Base-by-base conservation (phyloP, 2,329 filamentous ascomycete species). In the Botryosphaeria dothidea region DNA sequence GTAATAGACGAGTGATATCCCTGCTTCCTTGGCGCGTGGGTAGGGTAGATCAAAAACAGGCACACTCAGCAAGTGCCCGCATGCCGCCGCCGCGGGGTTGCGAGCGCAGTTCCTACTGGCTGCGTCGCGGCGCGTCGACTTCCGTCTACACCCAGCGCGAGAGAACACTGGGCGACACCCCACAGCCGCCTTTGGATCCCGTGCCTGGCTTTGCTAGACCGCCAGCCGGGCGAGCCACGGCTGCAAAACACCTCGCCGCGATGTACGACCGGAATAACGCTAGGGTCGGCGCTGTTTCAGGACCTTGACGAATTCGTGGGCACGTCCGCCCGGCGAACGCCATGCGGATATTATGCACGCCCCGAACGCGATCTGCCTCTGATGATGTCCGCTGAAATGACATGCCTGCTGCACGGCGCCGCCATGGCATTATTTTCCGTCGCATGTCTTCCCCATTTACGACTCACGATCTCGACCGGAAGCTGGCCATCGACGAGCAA, bases 321-420 rank as follows among this genome's bases (percentile, higher is more conserved):
- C 54, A 58, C 54, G 54, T 45, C 54, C 54, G 38, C 23, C 36
- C 54, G 54, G 54, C 54, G 54, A 58, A 58, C 36, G 54, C 54
- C 54, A 27, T 34, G 31, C 31, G 31, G 31, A 34, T 38, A 25
- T 45, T 41, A 25, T 58, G 36, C 21, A 25, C 36, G 36, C 36
- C 25, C 36, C 15, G 36, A 43, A 41, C 13, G 36, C 54, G 54
- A 58, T 58, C 54, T 58, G 54, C 38, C 36, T 58, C 25, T 43
- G 54, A 58, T 58, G 54, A 58, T 31, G n/a, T n/a, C 34, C 25
- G 54, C 54, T 58, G 54, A 45, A 43, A 43, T 31, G 54, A 58
- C 25, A 23, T 29, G 36, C 54, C 19, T 25, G 54, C 17, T 41
- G 36, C 25, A 43, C 34, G 17, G 29, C 13, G 29, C n/a, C 25